phyloP scores from a whole-genome alignment of 2,329 filamentous ascomycete species.

The Grosmannia clavigera region DNA sequence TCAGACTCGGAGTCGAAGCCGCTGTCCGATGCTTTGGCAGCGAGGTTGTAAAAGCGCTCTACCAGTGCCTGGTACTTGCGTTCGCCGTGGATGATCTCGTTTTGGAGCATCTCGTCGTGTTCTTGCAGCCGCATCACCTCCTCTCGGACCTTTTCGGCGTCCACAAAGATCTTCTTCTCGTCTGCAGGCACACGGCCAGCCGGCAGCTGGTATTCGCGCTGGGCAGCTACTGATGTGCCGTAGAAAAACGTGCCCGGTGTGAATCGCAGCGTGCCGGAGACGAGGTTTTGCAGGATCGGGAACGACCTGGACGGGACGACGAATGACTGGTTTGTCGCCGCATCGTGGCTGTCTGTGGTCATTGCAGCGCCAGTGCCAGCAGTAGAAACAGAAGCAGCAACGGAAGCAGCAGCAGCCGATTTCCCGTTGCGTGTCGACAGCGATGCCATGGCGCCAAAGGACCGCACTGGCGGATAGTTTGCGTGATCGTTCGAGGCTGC shows the following conservation, averaged over 20 bases:
- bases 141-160: conserved; percentile 22
- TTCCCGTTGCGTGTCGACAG: not conserved
- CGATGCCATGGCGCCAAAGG: not conserved
- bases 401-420: not conserved
- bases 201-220: conserved; percentile 8
- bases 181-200: conserved; percentile 8
- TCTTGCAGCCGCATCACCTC: conserved; percentile 17
- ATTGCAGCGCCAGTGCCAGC: not conserved
- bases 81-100: conserved; percentile 13
- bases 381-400: not conserved
- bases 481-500: conserved; percentile 7
- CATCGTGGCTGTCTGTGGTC: conserved; percentile 1
- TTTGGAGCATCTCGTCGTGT: conserved; percentile 15
- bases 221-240: not conserved
- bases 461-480: not conserved
- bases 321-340: conserved; percentile 12
- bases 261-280: conserved; percentile 11
- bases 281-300: conserved; percentile 13
- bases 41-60: conserved; percentile 9
- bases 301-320: conserved; percentile 12
- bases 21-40: conserved; percentile 6
- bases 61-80: conserved; percentile 11
- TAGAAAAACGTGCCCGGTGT: conserved; percentile 11
- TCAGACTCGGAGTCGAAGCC: conserved; percentile 4
- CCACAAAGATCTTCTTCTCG: conserved; percentile 16